Evolutionary conservation across 805 yeast genomes (phyloP), one percentile per base, ranked within the genome.

Genomic region (Kodamaea sagamina): DNA sequence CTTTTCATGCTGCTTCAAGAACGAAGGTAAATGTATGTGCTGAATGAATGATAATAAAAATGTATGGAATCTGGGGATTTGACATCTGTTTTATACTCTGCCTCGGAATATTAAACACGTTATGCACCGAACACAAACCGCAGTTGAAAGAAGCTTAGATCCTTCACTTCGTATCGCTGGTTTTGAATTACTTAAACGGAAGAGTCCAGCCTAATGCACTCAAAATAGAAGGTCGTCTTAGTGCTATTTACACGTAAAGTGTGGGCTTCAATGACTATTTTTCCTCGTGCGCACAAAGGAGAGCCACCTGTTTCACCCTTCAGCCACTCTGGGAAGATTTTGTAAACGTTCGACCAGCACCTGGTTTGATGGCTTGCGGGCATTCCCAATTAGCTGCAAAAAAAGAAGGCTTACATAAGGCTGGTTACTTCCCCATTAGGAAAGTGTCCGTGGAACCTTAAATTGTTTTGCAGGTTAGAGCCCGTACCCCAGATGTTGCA

Each of bases 1-100:
- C 13, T 35, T 28, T 41, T 40, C 43, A 40, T 40, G 25, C n/a
- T 37, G 19, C 24, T 9, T 11, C 22, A 8, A 12, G 22, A 35
- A 35, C 11, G 38, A 35, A 35, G 17, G 38, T 21, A 35, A 12
- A n/a, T 32, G 19, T 32, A 12, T 18, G 36, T 21, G 8, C 6
- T 34, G 25, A 17, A 34, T 21, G 24, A 21, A 21, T 6, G 32
- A 12, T n/a, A 28, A 6, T 6, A 28, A 28, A 10, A 28, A 15
- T 28, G 32, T 28, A n/a, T 12, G 24, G 24, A 21, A 21, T 21
- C 24, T 21, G 18, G 34, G 17, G 19, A 29, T 15, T 29, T 17
- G 19, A n/a, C 10, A 8, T n/a, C 17, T 29, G 17, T 29, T 29
- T 13, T 13, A 29, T 29, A 29, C 34, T 29, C 15, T 15, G 11